Base-by-base conservation (phyloP, 2,329 filamentous ascomycete genomes). In the Scleromitrula shiraiana region DNA sequence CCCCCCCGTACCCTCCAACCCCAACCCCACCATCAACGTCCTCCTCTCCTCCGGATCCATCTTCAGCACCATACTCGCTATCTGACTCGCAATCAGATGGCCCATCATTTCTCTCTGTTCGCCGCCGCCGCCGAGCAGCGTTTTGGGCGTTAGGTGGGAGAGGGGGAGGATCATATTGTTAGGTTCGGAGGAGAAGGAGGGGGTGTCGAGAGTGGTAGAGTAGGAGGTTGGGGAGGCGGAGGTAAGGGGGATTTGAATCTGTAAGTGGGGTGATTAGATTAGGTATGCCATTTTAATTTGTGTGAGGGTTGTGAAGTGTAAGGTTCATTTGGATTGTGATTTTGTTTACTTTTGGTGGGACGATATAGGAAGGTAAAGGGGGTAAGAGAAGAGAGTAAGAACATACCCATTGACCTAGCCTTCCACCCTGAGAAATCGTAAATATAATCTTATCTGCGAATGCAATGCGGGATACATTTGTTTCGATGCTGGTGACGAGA, bases 371-470 rank as follows among this genome's bases (percentile, higher is more conserved):
- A 6, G 14, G 15, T 15, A 15, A 14, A 24, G 19, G 17, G 10
- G 12, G 7, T 19, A 12, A 3, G 8, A 46, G 26, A 23, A 26
- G 1, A 12, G 39, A 23, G 26, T 41, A 30, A 51, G 40, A 27
- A 64, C 70, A 46, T 72, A 96, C 89, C 93, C 93, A 98, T 74
- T 97, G 93, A 17, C 87, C 85, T 39, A 97, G 70, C 50, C 83
- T 78, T 6, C 90, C 91, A 52, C 83, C 78, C 68, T 97, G 93
- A 0, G 86, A 87, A 51, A 97, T 76, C 1, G 89, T 96, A 53
- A 98, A 72, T 59, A 98, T 70, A 59, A 98, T 88, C 67, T 88
- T 95, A 75, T 97, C 93, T 7, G 82, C 76, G 67, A 97, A 97
- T 59, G 75, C 79, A 46, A 89, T 72, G 9, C 76, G 75, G 32